phyloP scores from a whole-genome alignment of 352 stramenopile species.

The Thalassiosira mediterranea region DNA sequence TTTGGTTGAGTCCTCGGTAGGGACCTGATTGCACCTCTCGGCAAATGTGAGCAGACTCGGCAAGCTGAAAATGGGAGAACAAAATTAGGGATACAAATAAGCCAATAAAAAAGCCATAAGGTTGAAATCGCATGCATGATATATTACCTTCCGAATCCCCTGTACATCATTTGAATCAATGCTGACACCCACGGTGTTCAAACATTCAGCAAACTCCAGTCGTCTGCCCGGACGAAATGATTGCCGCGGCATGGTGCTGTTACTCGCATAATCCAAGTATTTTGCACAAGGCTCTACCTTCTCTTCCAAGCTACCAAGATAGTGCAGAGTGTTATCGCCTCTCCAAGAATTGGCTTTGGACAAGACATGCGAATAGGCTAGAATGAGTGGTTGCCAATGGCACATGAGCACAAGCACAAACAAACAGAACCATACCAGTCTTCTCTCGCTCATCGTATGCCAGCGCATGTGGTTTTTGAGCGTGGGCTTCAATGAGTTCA shows the following conservation, averaged over 20 bases:
- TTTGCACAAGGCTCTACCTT: constrained; percentile 39
- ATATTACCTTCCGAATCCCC: constrained; percentile 75
- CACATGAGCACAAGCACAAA: no score
- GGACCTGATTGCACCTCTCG: constrained; percentile 64
- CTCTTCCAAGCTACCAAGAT: constrained; percentile 52
- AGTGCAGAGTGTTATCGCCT: constrained; percentile 15
- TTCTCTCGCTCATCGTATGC: constrained; percentile 25
- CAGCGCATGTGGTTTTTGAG: constrained; percentile 3
- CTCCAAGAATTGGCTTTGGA: constrained; percentile 10
- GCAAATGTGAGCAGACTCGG: constrained; percentile 76
- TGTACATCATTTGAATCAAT: constrained; percentile 78
- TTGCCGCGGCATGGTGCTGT: constrained; percentile 33
- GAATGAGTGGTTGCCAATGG: no score
- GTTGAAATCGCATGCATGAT: not conserved
- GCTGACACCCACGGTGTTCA: constrained; percentile 46
- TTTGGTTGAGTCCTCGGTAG: constrained; percentile 72
- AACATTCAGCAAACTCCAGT: constrained; percentile 48
- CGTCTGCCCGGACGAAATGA: constrained; percentile 31
- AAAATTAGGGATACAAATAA: not conserved
- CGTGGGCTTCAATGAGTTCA: constrained; percentile 51
- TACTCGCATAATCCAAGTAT: constrained; percentile 59
- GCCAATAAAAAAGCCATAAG: not conserved
- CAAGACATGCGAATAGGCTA: constrained; percentile 1
- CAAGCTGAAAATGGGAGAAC: constrained; percentile 43
- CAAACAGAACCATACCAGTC: constrained; percentile 18